Percentiles rank a stretch among this genome's conserved stretches.
Conservation (phyloP, 2,329 filamentous ascomycete genomes). For the Ophiostoma novo-ulmi region DNA sequence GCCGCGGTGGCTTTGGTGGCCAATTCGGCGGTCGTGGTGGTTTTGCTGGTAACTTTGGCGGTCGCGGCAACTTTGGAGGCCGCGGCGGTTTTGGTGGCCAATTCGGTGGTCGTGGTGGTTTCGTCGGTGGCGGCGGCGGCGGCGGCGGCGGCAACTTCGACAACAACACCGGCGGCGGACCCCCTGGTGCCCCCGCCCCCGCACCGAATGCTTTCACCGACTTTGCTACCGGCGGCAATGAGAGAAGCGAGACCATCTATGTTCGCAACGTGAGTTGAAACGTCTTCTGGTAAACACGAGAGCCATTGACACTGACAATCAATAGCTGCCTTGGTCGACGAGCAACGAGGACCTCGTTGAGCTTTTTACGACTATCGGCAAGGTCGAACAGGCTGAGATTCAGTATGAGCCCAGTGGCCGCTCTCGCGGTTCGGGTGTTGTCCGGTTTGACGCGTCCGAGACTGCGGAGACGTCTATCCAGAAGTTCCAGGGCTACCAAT, state of each 20-base stretch:
- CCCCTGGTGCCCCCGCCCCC: slow-evolving; percentile 41
- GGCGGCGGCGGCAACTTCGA: slow-evolving; percentile 42
- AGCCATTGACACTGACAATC: slow-evolving; percentile 29
- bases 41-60: slow-evolving; percentile 56
- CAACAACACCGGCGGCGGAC: slow-evolving; percentile 47
- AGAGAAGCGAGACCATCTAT: slow-evolving; percentile 79
- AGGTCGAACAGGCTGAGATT: slow-evolving; percentile 97
- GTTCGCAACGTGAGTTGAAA: slow-evolving; percentile 78
- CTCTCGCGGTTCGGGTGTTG: slow-evolving; percentile 92
- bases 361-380: slow-evolving; percentile 94
- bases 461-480: slow-evolving; percentile 91
- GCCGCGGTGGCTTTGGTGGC: slow-evolving; percentile 56
- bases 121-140: slow-evolving; percentile 45
- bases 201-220: slow-evolving; percentile 88
- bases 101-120: slow-evolving; percentile 43
- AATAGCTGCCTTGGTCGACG: slow-evolving; percentile 92
- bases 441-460: slow-evolving; percentile 76
- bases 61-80: slow-evolving; percentile 54
- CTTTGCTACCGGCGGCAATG: slow-evolving; percentile 78
- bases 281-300: neutral
- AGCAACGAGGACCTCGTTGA: slow-evolving; percentile 97
- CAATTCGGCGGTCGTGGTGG: slow-evolving; percentile 51
- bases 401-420: slow-evolving; percentile 96
- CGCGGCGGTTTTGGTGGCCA: slow-evolving; percentile 47
- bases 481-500: slow-evolving; percentile 97